Percentiles rank a stretch among this genome's conserved stretches.
These are phyloP conservation scores for Cryptosporidium sp. DNA, from an alignment of 169 alveolate species.

Conservation along the genomic window DNA sequence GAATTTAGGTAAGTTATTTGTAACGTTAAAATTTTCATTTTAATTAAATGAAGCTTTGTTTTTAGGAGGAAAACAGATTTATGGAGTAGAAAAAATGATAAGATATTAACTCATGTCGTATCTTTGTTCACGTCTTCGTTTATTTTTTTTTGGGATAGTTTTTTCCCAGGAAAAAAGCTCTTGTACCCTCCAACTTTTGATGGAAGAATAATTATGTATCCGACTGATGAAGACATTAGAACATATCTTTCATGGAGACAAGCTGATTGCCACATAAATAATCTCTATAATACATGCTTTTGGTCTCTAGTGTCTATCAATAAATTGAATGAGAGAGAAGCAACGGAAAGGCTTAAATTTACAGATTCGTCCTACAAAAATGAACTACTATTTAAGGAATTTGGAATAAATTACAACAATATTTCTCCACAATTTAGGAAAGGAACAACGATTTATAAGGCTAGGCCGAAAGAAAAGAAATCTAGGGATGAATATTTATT, in stretches of 20 bases:
- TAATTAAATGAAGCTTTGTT: slow-evolving; percentile 81
- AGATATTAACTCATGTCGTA: slow-evolving; percentile 90
- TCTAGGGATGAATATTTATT: slow-evolving; percentile 76
- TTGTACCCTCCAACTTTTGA: slow-evolving; percentile 92
- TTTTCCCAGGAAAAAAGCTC: slow-evolving; percentile 83
- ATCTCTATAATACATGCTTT: slow-evolving; percentile 94
- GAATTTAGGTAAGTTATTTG: slow-evolving; percentile 84
- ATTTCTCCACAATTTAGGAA: slow-evolving; percentile 84
- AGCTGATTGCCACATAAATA: slow-evolving; percentile 95
- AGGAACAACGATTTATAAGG: slow-evolving; percentile 83
- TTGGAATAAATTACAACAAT: slow-evolving; percentile 91
- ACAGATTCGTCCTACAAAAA: slow-evolving; percentile 90
- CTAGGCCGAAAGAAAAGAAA: slow-evolving; percentile 65
- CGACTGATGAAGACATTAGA: slow-evolving; percentile 87
- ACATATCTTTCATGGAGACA: slow-evolving; percentile 94
- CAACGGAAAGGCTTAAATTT: slow-evolving; percentile 78
- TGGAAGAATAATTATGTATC: slow-evolving; percentile 93
- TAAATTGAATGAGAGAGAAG: slow-evolving; percentile 86
- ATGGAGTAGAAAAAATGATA: slow-evolving; percentile 87
- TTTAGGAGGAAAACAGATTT: slow-evolving; percentile 84
- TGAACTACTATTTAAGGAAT: slow-evolving; percentile 88
- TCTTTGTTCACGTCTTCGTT: slow-evolving; percentile 93
- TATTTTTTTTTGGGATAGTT: slow-evolving; percentile 86
- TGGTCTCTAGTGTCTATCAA: slow-evolving; percentile 93
- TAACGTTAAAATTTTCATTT: not conserved